Percentiles rank a stretch among this genome's conserved stretches.
These are phyloP conservation scores for Thelonectria rubi DNA, from an alignment of 2,329 filamentous ascomycete genomes.

Conservation along the genomic window DNA sequence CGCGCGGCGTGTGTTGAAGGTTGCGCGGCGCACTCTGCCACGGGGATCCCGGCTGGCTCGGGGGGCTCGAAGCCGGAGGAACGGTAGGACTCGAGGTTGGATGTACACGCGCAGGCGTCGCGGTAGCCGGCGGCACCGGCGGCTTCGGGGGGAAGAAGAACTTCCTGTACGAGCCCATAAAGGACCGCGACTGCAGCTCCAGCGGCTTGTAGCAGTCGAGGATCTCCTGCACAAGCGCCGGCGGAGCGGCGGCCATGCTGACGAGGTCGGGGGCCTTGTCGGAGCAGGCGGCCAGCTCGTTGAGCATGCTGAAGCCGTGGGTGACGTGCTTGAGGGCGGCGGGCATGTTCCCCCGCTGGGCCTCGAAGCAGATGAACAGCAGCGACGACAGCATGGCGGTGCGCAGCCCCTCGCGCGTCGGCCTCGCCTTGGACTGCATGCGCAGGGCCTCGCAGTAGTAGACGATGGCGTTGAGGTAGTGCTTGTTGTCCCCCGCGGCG, in stretches of 20 bases:
- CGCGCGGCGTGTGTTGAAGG: constrained; percentile 22
- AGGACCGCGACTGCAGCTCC: constrained; percentile 51
- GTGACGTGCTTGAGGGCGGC: constrained; percentile 53
- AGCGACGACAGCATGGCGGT: constrained; percentile 52
- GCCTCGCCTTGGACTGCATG: constrained; percentile 49
- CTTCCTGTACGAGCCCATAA: constrained; percentile 50
- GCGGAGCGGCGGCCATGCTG: constrained; percentile 50
- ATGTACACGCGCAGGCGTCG: constrained; percentile 15
- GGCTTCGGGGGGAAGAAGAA: constrained; percentile 45
- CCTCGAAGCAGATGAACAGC: constrained; percentile 54
- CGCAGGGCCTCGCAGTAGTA: constrained; percentile 55
- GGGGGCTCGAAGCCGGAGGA: constrained; percentile 33
- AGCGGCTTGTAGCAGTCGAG: constrained; percentile 52
- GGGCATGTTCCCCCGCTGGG: constrained; percentile 51
- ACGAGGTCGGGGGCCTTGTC: constrained; percentile 49
- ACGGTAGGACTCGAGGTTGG: constrained; percentile 22
- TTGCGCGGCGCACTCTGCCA: constrained; percentile 26
- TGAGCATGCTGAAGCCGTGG: constrained; percentile 53
- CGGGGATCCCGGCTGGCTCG: constrained; percentile 43
- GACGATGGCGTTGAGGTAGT: constrained; percentile 52
- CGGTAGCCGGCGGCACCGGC: constrained; percentile 2
- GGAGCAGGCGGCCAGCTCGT: constrained; percentile 50
- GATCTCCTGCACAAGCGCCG: constrained; percentile 50
- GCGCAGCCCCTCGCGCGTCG: constrained; percentile 48
- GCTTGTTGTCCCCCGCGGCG: constrained; percentile 44